Evolutionary conservation across 2,329 filamentous ascomycete genomes (phyloP), one percentile per base, ranked within the genome.

Genomic region (Cladosporium sp.): DNA sequence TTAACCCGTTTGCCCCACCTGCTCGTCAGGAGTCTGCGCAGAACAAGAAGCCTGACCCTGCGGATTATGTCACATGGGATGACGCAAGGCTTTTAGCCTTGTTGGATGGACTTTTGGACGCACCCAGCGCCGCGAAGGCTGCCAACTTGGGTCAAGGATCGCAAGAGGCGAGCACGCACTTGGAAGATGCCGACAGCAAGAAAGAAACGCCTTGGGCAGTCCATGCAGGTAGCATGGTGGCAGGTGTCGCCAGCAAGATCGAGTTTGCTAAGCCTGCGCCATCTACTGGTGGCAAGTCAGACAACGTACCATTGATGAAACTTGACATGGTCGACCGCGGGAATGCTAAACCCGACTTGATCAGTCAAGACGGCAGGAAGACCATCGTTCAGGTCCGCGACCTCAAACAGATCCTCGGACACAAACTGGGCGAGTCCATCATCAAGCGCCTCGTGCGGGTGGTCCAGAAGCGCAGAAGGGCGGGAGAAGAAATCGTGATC

Each of bases 341-440:
- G 13, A 13, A 30, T 13, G 19, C 13, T n/a, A 17, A 27, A 17
- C 22, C 19, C 9, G 15, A 13, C 3, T n/a, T 5, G 8, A 13
- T 2, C 11, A 22, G 18, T n/a, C 5, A 38, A 12, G 27, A 48
- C 9, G 42, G 15, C 30, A 20, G 45, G 37, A 64, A 75, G 43
- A 76, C 76, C 19, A 76, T 90, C 7, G 84, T 97, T 4, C 52
- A 75, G 95, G 34, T 89, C 89, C 59, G 72, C 64, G 89, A 97
- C 65, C 87, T 89, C 61, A 83, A 87, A 47, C 88, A 95, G 56
- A 75, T 99, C 7, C 82, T 79, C 59, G 79, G 80, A 62, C 84
- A 86, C 1, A 67, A 79, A 5, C 83, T 89, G 52, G 89, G 89
- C 9, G 76, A 80, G 2, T 77, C 80, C 18, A 79, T 97, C 27